Evolutionary conservation across 1,284 basidiomycete species (phyloP).

Genomic region (Apiotrichum gracile): DNA sequence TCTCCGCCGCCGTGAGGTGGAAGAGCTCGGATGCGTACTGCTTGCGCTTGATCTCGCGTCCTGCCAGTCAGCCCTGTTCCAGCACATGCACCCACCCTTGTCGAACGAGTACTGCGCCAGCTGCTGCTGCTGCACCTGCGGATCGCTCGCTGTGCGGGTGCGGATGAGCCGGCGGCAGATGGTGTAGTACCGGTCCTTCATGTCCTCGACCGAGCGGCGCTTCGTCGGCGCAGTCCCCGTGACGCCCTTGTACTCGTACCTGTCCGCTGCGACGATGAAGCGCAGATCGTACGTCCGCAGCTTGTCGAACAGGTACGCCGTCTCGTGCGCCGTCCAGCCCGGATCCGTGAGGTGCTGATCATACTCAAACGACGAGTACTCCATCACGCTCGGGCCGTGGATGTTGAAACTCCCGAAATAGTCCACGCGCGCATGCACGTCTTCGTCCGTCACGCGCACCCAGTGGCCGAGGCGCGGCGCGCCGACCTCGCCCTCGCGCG

Average conservation of each 20-base stretch:
- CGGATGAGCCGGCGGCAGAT: constrained; percentile 84
- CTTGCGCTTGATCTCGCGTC: constrained; percentile 83
- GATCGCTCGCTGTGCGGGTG: constrained; percentile 71
- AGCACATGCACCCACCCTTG: constrained; percentile 55
- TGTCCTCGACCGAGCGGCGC: constrained; percentile 75
- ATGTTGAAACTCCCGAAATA: constrained; percentile 41
- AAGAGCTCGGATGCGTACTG: constrained; percentile 80
- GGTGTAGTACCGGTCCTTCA: constrained; percentile 92
- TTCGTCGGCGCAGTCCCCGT: constrained; percentile 33
- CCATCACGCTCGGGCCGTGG: constrained; percentile 56
- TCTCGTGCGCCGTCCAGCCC: constrained; percentile 91
- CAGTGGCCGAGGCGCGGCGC: constrained; percentile 34
- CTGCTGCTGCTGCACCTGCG: constrained; percentile 60
- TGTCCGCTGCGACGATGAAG: constrained; percentile 85
- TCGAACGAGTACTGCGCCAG: constrained; percentile 74
- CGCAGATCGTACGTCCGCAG: constrained; percentile 79
- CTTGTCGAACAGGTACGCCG: constrained; percentile 82
- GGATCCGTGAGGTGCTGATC: constrained; percentile 67
- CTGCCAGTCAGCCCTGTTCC: constrained; percentile 47
- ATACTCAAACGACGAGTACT: constrained; percentile 90
- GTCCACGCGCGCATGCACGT: constrained; percentile 29
- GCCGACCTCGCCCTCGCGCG: constrained; percentile 13
- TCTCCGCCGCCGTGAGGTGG: constrained; percentile 76
- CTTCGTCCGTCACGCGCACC: constrained; percentile 33
- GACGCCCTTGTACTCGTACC: constrained; percentile 61